Evolutionary conservation across 2,329 filamentous ascomycete genomes (phyloP), one percentile per base, ranked within the genome.

Genomic region (Fusarium multiceps): DNA sequence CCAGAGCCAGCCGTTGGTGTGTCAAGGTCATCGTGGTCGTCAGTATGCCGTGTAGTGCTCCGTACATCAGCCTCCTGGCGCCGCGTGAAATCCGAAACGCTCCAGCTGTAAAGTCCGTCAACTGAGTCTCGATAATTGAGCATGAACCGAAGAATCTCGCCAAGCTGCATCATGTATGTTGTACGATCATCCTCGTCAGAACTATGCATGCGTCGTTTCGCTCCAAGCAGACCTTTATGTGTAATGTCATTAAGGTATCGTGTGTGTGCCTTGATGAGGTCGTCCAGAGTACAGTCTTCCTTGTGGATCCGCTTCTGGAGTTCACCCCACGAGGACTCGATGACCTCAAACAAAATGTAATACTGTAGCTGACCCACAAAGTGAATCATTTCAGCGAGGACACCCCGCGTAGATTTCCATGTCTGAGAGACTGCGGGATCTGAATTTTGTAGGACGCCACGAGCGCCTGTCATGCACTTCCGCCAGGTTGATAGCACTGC

Each of bases 291-390:
- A 76, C 92, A 94, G 72, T 93, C 92, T 16, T 95, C 93, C 77
- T 92, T 93, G 58, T 88, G 89, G 66, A 98, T 91, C 32, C 92
- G 91, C 28, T 89, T 87, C 79, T 98, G 93, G 4, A 99, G 87
- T 76, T 95, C 92, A 66, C 93, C 92, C 97, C 96, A 99, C 50
- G 93, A 96, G 37, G 93, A 92, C 80, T 99, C 96, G 73, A 99
- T 98, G 72, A 99, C 96, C 80, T 99, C 96, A 76, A 98, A 99
- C 12, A 99, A 86, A 72, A 99, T 98, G 79, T 99, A 99, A 82
- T 98, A 98, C 80, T 99, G 96, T 16, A 99, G 86, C 80, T 99
- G 96, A 69, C 93, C 93, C 76, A 98, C 91, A 77, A 99, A 98
- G 79, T 99, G 97, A 18, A 98, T 93, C 96, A 99, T 99, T 80